These are phyloP conservation scores for Colletotrichum higginsianum DNA, from an alignment of 2,329 filamentous ascomycete genomes.

Conservation along the genomic window DNA sequence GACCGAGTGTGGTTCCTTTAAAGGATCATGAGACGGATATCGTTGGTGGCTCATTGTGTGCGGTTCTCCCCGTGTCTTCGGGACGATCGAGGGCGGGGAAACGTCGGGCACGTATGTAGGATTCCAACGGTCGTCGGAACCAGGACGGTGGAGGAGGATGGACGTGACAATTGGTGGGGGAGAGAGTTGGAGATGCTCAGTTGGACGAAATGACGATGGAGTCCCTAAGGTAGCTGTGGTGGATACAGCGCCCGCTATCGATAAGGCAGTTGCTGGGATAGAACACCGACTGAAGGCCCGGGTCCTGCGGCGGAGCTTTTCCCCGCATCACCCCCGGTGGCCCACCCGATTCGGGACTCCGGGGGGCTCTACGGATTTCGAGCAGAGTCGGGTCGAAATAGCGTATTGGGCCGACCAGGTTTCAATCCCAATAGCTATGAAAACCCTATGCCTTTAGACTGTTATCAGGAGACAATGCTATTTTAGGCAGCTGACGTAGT, in stretches of 20 bases:
- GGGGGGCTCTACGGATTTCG: background rate
- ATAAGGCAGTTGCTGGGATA: background rate
- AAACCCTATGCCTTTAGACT: background rate
- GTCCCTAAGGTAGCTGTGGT: conserved; percentile 9
- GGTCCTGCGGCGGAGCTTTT: conserved; percentile 4
- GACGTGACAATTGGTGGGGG: conserved; percentile 1
- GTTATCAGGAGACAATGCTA: too few species aligned
- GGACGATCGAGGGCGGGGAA: background rate
- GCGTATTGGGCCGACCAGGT: background rate
- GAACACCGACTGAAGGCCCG: background rate
- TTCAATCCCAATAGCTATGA: background rate
- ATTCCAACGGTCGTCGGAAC: background rate
- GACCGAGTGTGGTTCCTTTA: conserved; percentile 84
- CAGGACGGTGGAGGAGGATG: conserved; percentile 4
- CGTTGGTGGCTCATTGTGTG: conserved; percentile 70
- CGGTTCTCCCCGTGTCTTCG: background rate
- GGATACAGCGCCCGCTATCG: conserved; percentile 4
- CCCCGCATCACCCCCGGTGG: conserved; percentile 8
- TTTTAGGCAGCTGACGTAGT: too few species aligned
- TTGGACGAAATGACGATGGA: conserved; percentile 26
- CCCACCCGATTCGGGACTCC: background rate
- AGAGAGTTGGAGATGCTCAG: background rate
- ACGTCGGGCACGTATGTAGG: background rate
- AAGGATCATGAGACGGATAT: conserved; percentile 69
- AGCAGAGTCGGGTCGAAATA: background rate